Conservation (phyloP, 148 eudicot genomes). For the Camellia granthamiana region DNA sequence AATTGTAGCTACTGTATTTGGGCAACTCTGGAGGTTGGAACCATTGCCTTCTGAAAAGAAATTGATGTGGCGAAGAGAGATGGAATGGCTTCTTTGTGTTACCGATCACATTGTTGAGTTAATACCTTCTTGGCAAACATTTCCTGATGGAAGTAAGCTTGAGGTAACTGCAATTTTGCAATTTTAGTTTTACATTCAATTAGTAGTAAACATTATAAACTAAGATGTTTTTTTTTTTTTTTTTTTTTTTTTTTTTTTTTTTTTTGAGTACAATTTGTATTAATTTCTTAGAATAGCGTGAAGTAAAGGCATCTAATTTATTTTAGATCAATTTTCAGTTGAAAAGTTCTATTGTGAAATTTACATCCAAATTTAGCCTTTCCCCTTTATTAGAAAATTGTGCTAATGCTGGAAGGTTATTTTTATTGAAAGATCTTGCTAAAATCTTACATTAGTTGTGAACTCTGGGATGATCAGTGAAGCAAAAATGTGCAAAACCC, state of each 20-base stretch:
- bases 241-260: neutral
- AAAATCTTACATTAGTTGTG: neutral
- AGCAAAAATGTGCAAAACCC: neutral
- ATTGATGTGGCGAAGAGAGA: slow-evolving; percentile 90
- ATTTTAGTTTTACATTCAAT: neutral
- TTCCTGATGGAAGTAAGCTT: slow-evolving; percentile 85
- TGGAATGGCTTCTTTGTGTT: slow-evolving; percentile 88
- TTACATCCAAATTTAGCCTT: neutral
- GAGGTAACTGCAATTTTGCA: slow-evolving; percentile 51
- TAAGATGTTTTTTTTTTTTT: neutral
- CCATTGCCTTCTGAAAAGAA: slow-evolving; percentile 73
- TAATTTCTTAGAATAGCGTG: neutral
- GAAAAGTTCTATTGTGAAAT: neutral
- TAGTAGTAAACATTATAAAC: neutral
- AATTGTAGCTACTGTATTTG: slow-evolving; percentile 70
- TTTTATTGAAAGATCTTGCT: neutral
- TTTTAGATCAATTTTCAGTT: neutral
- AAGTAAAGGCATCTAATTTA: neutral
- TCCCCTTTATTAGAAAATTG: neutral
- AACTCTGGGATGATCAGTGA: slow-evolving; percentile 6
- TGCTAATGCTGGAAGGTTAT: neutral
- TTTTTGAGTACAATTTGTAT: neutral
- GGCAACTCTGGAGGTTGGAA: slow-evolving; percentile 95
- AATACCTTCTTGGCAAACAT: slow-evolving; percentile 85
- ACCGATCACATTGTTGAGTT: slow-evolving; percentile 93